phyloP scores from a whole-genome alignment of 2,329 filamentous ascomycete genomes.

The Penicillium glabrum region DNA sequence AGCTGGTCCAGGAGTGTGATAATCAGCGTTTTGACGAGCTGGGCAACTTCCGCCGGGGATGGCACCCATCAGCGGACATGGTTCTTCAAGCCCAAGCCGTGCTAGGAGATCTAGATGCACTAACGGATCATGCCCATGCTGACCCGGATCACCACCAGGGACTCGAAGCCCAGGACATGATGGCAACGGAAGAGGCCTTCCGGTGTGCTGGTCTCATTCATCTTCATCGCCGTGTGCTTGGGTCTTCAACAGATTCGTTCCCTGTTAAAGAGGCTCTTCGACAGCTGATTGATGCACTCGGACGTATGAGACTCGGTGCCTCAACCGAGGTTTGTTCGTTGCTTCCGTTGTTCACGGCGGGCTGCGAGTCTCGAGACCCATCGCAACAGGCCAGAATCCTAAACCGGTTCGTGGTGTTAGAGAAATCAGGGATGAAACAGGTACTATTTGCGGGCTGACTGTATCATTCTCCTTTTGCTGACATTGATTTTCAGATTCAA shows the following conservation, averaged over 20 bases:
- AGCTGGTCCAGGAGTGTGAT: constrained; percentile 69
- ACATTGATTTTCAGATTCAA: constrained; percentile 32
- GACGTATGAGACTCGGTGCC: constrained; percentile 63
- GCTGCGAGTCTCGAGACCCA: constrained; percentile 66
- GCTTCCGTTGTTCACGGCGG: constrained; percentile 81
- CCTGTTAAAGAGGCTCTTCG: constrained; percentile 64
- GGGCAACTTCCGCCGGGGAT: constrained; percentile 52
- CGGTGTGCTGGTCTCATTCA: constrained; percentile 78
- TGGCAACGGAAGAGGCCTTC: constrained; percentile 73
- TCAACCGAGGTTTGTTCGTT: constrained; percentile 73
- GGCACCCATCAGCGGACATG: constrained; percentile 60
- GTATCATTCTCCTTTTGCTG: not conserved
- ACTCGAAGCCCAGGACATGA: constrained; percentile 48
- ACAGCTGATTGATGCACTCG: constrained; percentile 63
- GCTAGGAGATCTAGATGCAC: constrained; percentile 61
- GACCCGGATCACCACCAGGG: constrained; percentile 41
- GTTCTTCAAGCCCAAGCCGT: constrained; percentile 59
- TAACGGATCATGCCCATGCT: constrained; percentile 43
- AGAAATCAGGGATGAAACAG: constrained; percentile 75
- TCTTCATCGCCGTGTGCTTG: constrained; percentile 70
- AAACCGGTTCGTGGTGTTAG: constrained; percentile 65
- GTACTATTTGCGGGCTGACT: constrained; percentile 38
- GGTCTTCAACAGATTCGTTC: constrained; percentile 56
- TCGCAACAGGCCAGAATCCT: constrained; percentile 61
- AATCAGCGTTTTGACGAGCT: constrained; percentile 60